These are phyloP conservation scores for Coemansia sp. DNA, from an alignment of 192 early-diverging fungal species.

Conservation along the genomic window DNA sequence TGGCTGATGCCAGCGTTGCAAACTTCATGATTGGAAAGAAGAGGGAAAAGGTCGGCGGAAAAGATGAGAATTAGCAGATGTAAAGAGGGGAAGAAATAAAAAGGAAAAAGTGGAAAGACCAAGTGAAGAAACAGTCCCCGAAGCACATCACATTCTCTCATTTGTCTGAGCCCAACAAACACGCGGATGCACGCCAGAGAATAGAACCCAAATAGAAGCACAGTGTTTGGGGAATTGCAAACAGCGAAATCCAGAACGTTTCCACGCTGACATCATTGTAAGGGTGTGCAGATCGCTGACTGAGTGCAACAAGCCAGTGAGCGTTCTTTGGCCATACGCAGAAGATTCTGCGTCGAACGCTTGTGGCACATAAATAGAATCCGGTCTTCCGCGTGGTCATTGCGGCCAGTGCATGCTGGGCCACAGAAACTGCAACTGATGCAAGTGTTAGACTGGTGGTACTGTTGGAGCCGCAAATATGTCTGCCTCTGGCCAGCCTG, in stretches of 20 bases:
- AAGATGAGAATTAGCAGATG: not conserved
- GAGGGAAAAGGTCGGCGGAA: not conserved
- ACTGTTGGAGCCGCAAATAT: not conserved
- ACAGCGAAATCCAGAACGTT: not conserved
- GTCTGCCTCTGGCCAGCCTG: not conserved
- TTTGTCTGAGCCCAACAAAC: not conserved
- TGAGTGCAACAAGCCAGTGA: not conserved
- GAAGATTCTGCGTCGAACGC: too few species aligned
- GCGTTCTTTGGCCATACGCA: too few species aligned
- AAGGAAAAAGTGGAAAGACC: not conserved
- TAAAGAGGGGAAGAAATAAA: not conserved
- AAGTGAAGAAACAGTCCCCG: not conserved
- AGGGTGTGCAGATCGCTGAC: not conserved
- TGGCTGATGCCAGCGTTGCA: constrained; percentile 4
- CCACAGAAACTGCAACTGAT: too few species aligned
- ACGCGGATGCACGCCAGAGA: not conserved
- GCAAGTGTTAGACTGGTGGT: too few species aligned
- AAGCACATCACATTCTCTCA: not conserved
- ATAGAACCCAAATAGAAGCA: not conserved
- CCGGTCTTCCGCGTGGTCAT: not conserved
- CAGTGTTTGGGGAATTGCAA: not conserved
- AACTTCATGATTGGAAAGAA: not conserved
- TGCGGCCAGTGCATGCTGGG: not conserved
- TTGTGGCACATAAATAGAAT: not conserved
- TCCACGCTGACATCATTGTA: not conserved